Base-by-base conservation (phyloP, 2,329 filamentous ascomycete species). In the Aspergillus fumigatiaffinis region DNA sequence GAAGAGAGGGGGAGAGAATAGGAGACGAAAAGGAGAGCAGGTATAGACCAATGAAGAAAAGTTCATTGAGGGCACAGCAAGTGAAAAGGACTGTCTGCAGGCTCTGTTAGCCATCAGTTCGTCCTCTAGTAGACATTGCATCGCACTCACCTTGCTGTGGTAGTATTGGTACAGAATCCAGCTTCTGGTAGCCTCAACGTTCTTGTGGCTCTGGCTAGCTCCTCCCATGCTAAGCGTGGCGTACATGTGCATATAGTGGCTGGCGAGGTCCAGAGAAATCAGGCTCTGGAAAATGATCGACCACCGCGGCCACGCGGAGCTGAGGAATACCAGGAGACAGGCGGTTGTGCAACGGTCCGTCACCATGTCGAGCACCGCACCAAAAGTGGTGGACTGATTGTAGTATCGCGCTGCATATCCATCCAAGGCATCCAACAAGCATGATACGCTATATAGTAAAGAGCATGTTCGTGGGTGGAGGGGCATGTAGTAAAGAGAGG, bases 181-280 rank as follows among this genome's bases (percentile, higher is more conserved):
- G 80, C 91, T 96, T 73, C 92, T 82, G 72, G 85, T 90, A 76
- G 89, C 88, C 72, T 96, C 91, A 53, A 99, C 87, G 67, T 90
- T 92, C 86, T 99, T 99, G 80, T 99, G 94, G 79, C 92, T 90
- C 66, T 84, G 80, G 20, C 87, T 84, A 54, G 85, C 83, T 53
- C 91, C 91, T 54, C 89, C 91, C 86, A 96, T 94, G 63, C 88
- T 87, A 69, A 97, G 80, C 0, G 92, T 96, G 12, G 92, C 91
- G 73, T 96, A 97, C 94, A 99, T 99, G 79, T 99, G 94, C 82
- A 97, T 93, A 74, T 97, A 99, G 77, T 99, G 94, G 73, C 92
- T 96, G 28, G 94, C 90, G 63, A 99, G 83, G 76, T 99, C 94
- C 68, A 99, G 79, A 55, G 89, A 89, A 75, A 99, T 96, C 70